Evolutionary conservation across 495 filamentous ascomycete species (phyloP).

Genomic region (Xylaria scruposa): DNA sequence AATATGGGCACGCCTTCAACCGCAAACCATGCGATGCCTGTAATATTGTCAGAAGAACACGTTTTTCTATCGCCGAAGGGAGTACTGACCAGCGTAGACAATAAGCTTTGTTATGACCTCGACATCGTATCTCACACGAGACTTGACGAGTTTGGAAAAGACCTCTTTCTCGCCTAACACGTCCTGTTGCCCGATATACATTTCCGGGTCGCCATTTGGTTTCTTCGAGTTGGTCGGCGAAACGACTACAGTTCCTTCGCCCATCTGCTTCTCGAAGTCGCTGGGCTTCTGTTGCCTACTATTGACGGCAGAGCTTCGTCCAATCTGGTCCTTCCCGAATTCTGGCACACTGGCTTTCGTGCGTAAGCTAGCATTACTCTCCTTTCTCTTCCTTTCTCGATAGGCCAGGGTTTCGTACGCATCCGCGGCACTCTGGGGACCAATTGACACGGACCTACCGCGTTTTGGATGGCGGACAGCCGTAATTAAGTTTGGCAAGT

Average conservation of each 20-base stretch:
- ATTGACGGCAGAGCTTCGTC: constrained; percentile 37
- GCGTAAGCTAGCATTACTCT: constrained; percentile 60
- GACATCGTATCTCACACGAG: constrained; percentile 93
- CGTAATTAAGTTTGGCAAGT: constrained; percentile 78
- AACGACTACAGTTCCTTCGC: constrained; percentile 56
- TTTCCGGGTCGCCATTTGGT: constrained; percentile 35
- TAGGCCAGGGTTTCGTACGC: constrained; percentile 97
- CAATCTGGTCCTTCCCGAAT: constrained; percentile 31
- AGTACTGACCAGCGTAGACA: constrained; percentile 82
- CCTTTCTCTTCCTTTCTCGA: constrained; percentile 77
- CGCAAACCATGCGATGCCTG: constrained; percentile 76
- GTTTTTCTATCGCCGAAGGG: neutral
- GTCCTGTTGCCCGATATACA: constrained; percentile 51
- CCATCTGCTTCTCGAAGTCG: constrained; percentile 76
- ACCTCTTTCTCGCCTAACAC: constrained; percentile 76
- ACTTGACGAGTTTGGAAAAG: constrained; percentile 82
- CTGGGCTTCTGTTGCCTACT: constrained; percentile 50
- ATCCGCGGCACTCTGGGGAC: constrained; percentile 93
- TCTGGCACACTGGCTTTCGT: constrained; percentile 30
- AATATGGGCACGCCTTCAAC: constrained; percentile 72
- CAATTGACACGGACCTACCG: constrained; percentile 83
- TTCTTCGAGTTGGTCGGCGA: constrained; percentile 47
- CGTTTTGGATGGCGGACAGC: constrained; percentile 77
- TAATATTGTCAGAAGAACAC: constrained; percentile 14
- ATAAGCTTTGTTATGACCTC: constrained; percentile 97